Evolutionary conservation across 2,329 filamentous ascomycete genomes (phyloP).

Genomic region (Ceratocystis eucalypticola): DNA sequence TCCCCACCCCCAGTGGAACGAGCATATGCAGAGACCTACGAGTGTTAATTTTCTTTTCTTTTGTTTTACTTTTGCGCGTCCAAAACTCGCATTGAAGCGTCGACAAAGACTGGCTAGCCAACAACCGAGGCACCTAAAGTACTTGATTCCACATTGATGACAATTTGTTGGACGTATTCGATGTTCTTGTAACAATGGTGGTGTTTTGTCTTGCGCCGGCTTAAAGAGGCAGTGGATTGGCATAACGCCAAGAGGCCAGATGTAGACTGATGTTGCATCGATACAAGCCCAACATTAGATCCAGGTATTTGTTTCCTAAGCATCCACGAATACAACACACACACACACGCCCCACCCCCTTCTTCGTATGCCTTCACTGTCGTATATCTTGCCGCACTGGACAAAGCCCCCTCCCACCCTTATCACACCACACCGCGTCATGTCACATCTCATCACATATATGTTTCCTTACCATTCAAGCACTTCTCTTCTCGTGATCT

Average conservation of each 20-base stretch:
- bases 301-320: neutral
- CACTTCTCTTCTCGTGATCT: conserved; percentile 3
- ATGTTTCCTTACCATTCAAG: neutral
- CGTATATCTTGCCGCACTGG: too few species aligned
- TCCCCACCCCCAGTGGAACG: neutral
- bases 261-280: neutral
- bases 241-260: neutral
- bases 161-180: neutral
- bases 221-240: neutral
- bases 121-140: neutral
- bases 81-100: neutral
- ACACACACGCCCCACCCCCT: too few species aligned
- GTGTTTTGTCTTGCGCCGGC: neutral
- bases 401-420: neutral
- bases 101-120: neutral
- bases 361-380: neutral
- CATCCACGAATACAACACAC: too few species aligned
- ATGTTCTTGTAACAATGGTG: neutral
- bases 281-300: neutral
- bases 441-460: neutral
- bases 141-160: neutral
- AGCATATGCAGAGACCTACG: neutral
- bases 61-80: neutral
- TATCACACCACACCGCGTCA: neutral
- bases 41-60: neutral